Conservation (phyloP, 1,284 basidiomycete genomes). For the Porodaedalea pini region DNA sequence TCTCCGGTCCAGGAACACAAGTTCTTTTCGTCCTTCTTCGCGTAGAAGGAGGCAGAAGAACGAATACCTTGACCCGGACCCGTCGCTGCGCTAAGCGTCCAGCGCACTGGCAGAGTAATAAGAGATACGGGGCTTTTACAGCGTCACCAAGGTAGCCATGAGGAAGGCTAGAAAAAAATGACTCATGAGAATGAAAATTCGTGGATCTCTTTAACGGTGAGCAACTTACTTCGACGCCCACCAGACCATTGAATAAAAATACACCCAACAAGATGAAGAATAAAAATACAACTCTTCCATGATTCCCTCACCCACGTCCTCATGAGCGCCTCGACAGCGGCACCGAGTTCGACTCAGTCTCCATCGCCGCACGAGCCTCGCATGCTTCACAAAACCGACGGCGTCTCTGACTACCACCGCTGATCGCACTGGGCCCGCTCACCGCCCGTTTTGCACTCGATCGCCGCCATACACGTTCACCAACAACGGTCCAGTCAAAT, state of each 20-base stretch:
- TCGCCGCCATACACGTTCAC: slow-evolving; percentile 17
- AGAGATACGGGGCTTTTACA: neutral
- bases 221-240: neutral
- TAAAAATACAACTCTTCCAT: slow-evolving; percentile 12
- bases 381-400: slow-evolving; percentile 20
- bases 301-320: neutral
- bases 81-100: neutral
- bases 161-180: neutral
- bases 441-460: neutral
- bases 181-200: neutral
- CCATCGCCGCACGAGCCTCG: slow-evolving; percentile 16
- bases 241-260: slow-evolving; percentile 1
- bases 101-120: neutral
- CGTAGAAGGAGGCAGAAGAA: neutral
- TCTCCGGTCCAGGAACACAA: too few species aligned
- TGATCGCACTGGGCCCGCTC: slow-evolving; percentile 1
- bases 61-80: neutral
- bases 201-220: neutral
- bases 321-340: slow-evolving; percentile 14
- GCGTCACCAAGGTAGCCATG: neutral
- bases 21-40: neutral
- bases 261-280: slow-evolving; percentile 1
- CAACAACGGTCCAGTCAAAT: slow-evolving; percentile 42
- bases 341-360: slow-evolving; percentile 9
- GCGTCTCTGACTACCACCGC: slow-evolving; percentile 6